Percentiles rank a stretch among this genome's conserved stretches.
Conservation (phyloP, 345 rosid genomes). For the Clarkia xantiana region DNA sequence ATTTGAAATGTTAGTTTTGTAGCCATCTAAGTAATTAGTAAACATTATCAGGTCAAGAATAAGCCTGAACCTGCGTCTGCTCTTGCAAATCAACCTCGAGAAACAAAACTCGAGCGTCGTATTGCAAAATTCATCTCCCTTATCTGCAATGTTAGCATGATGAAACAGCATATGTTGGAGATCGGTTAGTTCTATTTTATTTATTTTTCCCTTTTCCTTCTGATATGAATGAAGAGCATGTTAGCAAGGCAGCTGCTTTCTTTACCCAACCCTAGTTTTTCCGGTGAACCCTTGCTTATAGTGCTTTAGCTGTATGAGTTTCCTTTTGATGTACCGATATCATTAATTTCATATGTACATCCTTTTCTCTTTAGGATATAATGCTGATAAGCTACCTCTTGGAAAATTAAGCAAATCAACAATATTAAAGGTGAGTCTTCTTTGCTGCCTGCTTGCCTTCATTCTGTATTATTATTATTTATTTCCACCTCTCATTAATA, state of each 20-base stretch:
- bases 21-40: conserved; percentile 7
- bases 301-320: no score
- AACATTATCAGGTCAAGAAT: conserved; percentile 26
- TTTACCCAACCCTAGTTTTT: no score
- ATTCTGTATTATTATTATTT: not conserved
- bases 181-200: conserved; percentile 44
- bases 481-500: no score
- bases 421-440: conserved; percentile 32
- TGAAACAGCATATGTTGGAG: conserved; percentile 90
- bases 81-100: conserved; percentile 34
- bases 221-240: not conserved
- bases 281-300: no score
- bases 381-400: conserved; percentile 85
- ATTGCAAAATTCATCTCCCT: conserved; percentile 74
- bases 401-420: conserved; percentile 84
- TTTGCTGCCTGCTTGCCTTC: no score
- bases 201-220: conserved; percentile 6
- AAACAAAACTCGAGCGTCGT: conserved; percentile 49
- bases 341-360: not conserved
- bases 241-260: no score
- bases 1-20: not conserved
- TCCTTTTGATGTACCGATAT: not conserved
- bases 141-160: conserved; percentile 79
- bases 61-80: conserved; percentile 11
- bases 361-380: conserved; percentile 38